These are phyloP conservation scores for Globisporangium megalacanthum DNA, from an alignment of 352 stramenopile genomes.

Conservation along the genomic window DNA sequence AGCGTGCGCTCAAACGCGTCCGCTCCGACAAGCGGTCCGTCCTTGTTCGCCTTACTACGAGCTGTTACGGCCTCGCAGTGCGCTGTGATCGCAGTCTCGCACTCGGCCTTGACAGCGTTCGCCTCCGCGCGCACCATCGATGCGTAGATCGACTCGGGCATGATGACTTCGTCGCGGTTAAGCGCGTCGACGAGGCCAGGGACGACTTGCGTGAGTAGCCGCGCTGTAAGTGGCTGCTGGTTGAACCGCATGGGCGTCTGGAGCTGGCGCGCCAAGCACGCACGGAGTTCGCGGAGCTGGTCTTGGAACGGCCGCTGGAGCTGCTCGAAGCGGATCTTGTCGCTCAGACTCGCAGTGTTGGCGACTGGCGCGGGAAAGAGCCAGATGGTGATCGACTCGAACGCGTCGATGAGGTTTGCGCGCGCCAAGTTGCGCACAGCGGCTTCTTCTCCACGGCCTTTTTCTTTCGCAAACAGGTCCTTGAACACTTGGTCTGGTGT, in stretches of 20 bases:
- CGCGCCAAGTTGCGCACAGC: slow-evolving; percentile 77
- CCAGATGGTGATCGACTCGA: slow-evolving; percentile 86
- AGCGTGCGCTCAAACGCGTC: slow-evolving; percentile 53
- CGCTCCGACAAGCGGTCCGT: slow-evolving; percentile 36
- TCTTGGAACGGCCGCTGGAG: slow-evolving; percentile 72
- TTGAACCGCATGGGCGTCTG: slow-evolving; percentile 77
- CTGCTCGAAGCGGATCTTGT: slow-evolving; percentile 85
- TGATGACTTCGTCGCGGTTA: slow-evolving; percentile 86
- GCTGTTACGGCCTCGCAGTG: slow-evolving; percentile 50
- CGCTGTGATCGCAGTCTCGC: slow-evolving; percentile 50
- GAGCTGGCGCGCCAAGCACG: slow-evolving; percentile 61
- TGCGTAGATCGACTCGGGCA: slow-evolving; percentile 87
- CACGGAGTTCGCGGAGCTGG: slow-evolving; percentile 70
- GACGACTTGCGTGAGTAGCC: slow-evolving; percentile 73
- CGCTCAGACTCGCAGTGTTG: slow-evolving; percentile 68
- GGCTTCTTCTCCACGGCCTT: slow-evolving; percentile 71
- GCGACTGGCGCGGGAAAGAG: slow-evolving; percentile 76
- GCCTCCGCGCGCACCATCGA: slow-evolving; percentile 80
- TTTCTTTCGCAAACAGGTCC: slow-evolving; percentile 81
- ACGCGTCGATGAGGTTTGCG: slow-evolving; percentile 67
- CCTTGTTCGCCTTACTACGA: slow-evolving; percentile 26
- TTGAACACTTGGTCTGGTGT: slow-evolving; percentile 75
- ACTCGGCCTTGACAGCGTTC: slow-evolving; percentile 51
- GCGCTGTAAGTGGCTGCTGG: slow-evolving; percentile 59
- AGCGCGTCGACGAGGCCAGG: slow-evolving; percentile 67